Evolutionary conservation across 139 green algal genomes (phyloP).

Genomic region (Trebouxia sp.): DNA sequence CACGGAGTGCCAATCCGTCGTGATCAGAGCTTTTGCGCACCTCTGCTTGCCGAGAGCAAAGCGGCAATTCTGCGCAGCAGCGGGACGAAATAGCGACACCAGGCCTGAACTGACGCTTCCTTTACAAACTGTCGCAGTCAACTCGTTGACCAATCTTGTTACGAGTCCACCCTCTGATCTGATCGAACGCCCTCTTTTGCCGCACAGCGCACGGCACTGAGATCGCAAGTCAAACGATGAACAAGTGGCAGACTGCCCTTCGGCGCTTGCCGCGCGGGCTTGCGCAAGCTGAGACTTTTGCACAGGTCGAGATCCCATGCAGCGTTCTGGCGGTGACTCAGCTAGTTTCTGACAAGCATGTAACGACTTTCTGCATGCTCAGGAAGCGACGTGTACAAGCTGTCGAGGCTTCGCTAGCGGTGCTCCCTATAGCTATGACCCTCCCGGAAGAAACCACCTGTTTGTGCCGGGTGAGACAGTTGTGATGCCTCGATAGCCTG

Average conservation of each 20-base stretch:
- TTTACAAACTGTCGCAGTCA: not conserved
- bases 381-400: not conserved
- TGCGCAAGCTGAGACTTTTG: not conserved
- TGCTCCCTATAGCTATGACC: conserved; percentile 69
- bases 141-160: conserved; percentile 22
- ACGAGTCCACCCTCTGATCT: not conserved
- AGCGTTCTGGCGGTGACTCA: not conserved
- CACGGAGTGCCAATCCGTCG: too few relatives aligned
- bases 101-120: too few relatives aligned
- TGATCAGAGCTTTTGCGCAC: too few relatives aligned
- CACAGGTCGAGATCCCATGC: not conserved
- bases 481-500: conserved; percentile 5
- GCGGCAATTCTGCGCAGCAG: too few relatives aligned
- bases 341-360: too few relatives aligned
- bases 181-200: not conserved
- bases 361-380: not conserved
- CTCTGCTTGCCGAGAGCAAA: too few relatives aligned
- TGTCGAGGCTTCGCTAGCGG: not conserved
- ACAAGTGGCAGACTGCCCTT: not conserved
- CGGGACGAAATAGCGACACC: too few relatives aligned
- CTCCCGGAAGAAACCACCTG: conserved; percentile 90
- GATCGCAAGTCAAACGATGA: not conserved
- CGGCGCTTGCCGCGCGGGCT: not conserved
- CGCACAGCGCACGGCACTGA: too few relatives aligned
- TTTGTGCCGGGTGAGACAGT: conserved; percentile 82